A percentile compares a stretch with the other conserved stretches of the same genome.
phyloP scores from a whole-genome alignment of 768 basidiomycete genomes.

The Lentinus brumalis region DNA sequence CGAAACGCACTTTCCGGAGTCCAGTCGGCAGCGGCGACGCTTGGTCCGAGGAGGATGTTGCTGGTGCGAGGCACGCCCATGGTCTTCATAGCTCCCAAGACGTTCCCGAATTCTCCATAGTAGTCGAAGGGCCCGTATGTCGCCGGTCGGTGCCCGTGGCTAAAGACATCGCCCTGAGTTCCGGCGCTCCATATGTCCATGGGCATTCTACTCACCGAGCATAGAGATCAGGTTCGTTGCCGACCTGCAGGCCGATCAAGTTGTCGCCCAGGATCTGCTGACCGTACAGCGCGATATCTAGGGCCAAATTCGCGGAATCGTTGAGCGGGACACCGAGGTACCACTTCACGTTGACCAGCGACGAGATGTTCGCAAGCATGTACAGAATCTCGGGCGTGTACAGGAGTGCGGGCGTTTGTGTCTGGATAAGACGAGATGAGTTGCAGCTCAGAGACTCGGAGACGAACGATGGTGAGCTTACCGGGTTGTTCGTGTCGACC shows the following conservation, averaged over 20 bases:
- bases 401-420: slow-evolving; percentile 53
- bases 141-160: slow-evolving; percentile 41
- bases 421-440: slow-evolving; percentile 36
- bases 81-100: slow-evolving; percentile 28
- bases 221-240: slow-evolving; percentile 62
- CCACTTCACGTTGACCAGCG: slow-evolving; percentile 49
- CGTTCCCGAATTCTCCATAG: slow-evolving; percentile 33
- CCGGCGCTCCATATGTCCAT: not conserved
- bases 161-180: not conserved
- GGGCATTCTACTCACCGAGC: slow-evolving; percentile 42
- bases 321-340: slow-evolving; percentile 41
- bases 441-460: slow-evolving; percentile 27
- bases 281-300: slow-evolving; percentile 42
- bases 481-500: slow-evolving; percentile 38
- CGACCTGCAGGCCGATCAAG: slow-evolving; percentile 50
- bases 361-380: slow-evolving; percentile 47
- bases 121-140: slow-evolving; percentile 32
- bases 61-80: slow-evolving; percentile 25
- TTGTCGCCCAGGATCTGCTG: slow-evolving; percentile 45
- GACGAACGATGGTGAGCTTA: slow-evolving; percentile 42
- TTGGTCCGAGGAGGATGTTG: slow-evolving; percentile 34
- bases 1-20: slow-evolving; percentile 25
- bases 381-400: slow-evolving; percentile 54
- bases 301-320: slow-evolving; percentile 30
- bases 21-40: slow-evolving; percentile 35